Evolutionary conservation across 352 stramenopile genomes (phyloP).

Genomic region (Pythium sp.): DNA sequence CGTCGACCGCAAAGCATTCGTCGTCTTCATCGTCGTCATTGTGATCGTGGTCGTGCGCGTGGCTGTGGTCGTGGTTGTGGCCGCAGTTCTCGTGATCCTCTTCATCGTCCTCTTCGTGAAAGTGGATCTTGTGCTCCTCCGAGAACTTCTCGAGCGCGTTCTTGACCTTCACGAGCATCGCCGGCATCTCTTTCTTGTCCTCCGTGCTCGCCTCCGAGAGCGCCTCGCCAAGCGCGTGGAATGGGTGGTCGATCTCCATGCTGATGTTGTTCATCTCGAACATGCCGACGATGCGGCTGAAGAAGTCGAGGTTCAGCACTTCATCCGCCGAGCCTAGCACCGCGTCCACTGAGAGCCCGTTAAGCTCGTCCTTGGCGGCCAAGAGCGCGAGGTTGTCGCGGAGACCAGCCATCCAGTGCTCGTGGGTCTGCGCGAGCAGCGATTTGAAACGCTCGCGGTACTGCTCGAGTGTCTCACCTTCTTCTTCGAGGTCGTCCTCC

Average conservation of each 20-base stretch:
- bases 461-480: conserved; percentile 61
- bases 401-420: conserved; percentile 48
- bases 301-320: conserved; percentile 76
- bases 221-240: conserved; percentile 65
- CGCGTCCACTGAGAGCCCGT: conserved; percentile 49
- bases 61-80: conserved; percentile 31
- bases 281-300: conserved; percentile 90
- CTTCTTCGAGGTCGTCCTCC: conserved; percentile 57
- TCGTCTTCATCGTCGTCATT: conserved; percentile 44
- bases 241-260: conserved; percentile 88
- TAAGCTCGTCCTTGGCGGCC: conserved; percentile 47
- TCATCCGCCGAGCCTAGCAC: conserved; percentile 49
- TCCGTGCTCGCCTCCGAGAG: conserved; percentile 51
- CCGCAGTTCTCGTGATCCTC: conserved; percentile 22
- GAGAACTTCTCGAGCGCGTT: conserved; percentile 67
- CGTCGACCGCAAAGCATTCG: conserved; percentile 41
- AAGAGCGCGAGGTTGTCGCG: conserved; percentile 50
- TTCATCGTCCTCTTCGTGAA: conserved; percentile 32
- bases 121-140: conserved; percentile 43
- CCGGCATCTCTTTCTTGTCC: conserved; percentile 63
- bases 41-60: conserved; percentile 23
- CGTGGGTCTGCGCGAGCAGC: conserved; percentile 58
- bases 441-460: conserved; percentile 65
- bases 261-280: conserved; percentile 98
- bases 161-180: conserved; percentile 61